Base-by-base conservation (phyloP, 1,284 basidiomycete species). In the Ceratobasidium sp. region DNA sequence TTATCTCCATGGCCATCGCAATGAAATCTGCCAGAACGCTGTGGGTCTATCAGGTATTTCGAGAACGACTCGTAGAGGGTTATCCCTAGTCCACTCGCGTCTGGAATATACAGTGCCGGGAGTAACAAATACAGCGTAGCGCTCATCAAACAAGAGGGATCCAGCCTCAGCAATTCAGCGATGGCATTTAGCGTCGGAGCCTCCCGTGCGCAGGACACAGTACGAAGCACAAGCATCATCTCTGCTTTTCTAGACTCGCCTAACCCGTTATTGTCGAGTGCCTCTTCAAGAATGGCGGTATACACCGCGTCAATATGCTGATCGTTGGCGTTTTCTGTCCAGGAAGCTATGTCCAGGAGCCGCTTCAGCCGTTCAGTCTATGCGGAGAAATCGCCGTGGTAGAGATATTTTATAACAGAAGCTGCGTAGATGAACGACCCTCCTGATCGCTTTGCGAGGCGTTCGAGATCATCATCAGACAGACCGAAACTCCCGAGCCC, bases 371-470 rank as follows among this genome's bases (percentile, higher is more conserved):
- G 51, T 13, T 51, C 39, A 1, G 7, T 13, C 7, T 9, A 6
- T 27, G 11, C 27, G 13, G 48, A 16, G 7, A 22, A 53, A 14
- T 41, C 31, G 19, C 49, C 46, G 9, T n/a, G 16, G 8, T 27
- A 7, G 37, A 68, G 14, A 46, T 68, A 56, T n/a, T 31, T 34
- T 9, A 43, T 34, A 1, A 46, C 37, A 9, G 65, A 41, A 7
- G 49, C 31, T 0, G 65, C 65, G 43, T 68, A 68, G 34, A 56
- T 49, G 14, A 68, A 68, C 65, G 54, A 43, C n/a, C 22, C 51
- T 14, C 65, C 65, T 4, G 51, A 27, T n/a, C 34, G 34, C 34
- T 11, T 14, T 14, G 19, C n/a, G 1, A 65, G 48, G 13, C 13
- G 1, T 22, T 49, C n/a, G 2, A 65, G 27, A 11, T 34, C 27